Evolutionary conservation across 164 flowering plant genomes (phyloP).

Genomic region (Chloranthus sessilifolius): DNA sequence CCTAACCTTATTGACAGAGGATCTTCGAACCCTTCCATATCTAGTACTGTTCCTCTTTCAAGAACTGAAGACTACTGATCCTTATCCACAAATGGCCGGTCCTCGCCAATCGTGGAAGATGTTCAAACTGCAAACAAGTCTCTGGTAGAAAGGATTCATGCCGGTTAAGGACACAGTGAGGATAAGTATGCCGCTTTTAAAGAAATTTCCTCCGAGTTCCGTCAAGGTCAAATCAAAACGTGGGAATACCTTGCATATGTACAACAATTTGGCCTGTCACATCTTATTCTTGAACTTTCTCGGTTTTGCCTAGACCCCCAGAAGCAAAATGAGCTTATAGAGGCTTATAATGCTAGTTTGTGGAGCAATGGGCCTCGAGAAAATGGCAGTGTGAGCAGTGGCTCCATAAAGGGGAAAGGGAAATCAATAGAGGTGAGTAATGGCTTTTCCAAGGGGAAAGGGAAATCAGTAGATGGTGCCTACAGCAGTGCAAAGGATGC

Average conservation of each 20-base stretch:
- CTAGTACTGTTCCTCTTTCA: slow-evolving; percentile 63
- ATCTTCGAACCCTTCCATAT: slow-evolving; percentile 26
- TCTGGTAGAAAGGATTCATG: slow-evolving; percentile 68
- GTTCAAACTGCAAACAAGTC: slow-evolving; percentile 73
- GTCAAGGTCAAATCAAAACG: slow-evolving; percentile 55
- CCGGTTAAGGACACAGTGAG: slow-evolving; percentile 57
- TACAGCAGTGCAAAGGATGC: slow-evolving; percentile 24
- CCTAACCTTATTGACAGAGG: slow-evolving; percentile 43
- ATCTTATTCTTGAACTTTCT: slow-evolving; percentile 81
- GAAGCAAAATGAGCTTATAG: slow-evolving; percentile 77
- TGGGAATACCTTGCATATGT: slow-evolving; percentile 55
- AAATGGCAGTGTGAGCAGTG: no score
- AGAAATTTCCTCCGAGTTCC: slow-evolving; percentile 62
- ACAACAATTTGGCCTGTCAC: slow-evolving; percentile 65
- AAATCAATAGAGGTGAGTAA: no score
- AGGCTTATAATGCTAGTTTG: slow-evolving; percentile 48
- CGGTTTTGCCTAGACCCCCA: slow-evolving; percentile 69
- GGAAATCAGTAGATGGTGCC: slow-evolving; percentile 24
- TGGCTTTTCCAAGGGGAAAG: slow-evolving; percentile 49
- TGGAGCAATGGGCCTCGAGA: slow-evolving; percentile 16
- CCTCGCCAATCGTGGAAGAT: slow-evolving; percentile 33
- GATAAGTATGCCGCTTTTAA: slow-evolving; percentile 60
- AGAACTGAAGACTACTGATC: slow-evolving; percentile 25
- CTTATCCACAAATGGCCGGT: slow-evolving; percentile 19
- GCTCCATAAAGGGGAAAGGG: no score